Percentiles rank a stretch among this genome's conserved stretches.
phyloP scores from a whole-genome alignment of 2,329 filamentous ascomycete species.

The Hymenoscyphus linearis region DNA sequence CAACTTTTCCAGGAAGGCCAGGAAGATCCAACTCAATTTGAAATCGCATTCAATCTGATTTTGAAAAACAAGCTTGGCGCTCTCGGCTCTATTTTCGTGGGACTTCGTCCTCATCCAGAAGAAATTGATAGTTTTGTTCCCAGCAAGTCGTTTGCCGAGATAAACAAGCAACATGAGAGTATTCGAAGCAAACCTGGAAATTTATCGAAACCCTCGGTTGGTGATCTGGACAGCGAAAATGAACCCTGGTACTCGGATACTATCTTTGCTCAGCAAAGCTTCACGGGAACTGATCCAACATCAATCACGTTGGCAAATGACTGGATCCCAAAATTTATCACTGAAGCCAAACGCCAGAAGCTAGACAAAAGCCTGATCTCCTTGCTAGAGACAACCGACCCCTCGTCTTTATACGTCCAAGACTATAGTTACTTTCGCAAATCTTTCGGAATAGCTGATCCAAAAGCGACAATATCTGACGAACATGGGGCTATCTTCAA shows the following conservation, averaged over 20 bases:
- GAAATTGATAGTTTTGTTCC: background rate
- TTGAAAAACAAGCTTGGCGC: constrained; percentile 6
- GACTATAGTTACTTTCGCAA: constrained; percentile 29
- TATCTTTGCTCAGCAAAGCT: constrained; percentile 39
- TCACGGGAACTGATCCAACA: constrained; percentile 34
- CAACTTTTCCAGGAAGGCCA: constrained; percentile 4
- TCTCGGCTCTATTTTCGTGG: constrained; percentile 1
- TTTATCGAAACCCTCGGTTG: constrained; percentile 29
- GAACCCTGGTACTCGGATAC: constrained; percentile 30
- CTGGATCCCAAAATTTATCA: constrained; percentile 22
- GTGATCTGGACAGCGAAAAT: constrained; percentile 24
- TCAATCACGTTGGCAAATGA: constrained; percentile 19
- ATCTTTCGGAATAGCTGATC: constrained; percentile 8
- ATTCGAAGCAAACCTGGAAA: constrained; percentile 23
- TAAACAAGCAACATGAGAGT: constrained; percentile 12
- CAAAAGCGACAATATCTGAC: constrained; percentile 9
- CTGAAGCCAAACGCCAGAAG: constrained; percentile 13
- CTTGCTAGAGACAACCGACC: constrained; percentile 11
- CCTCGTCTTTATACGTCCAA: constrained; percentile 22
- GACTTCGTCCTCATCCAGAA: background rate
- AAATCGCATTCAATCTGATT: constrained; percentile 2
- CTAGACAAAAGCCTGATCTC: constrained; percentile 9
- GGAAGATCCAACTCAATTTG: background rate
- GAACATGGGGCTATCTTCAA: constrained; percentile 7
- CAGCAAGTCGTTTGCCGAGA: constrained; percentile 5